Evolutionary conservation across 345 rosid species (phyloP), one percentile per base, ranked within the genome.

Genomic region (Brassica cretica): DNA sequence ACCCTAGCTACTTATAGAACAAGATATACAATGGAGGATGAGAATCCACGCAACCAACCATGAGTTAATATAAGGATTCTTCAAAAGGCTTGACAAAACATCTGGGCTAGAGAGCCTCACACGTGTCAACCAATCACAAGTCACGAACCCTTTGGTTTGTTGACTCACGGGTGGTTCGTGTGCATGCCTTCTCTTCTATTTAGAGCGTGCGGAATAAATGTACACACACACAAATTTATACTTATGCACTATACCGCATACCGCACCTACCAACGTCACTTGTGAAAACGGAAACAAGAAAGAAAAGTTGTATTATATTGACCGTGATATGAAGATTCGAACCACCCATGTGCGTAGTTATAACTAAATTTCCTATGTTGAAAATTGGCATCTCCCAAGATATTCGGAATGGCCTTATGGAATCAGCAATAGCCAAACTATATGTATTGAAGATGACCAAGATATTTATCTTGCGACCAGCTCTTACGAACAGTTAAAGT

Each of bases 111-210:
- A 78, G 61, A 72, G 72, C 69, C 46, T 78, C 65, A 33, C 82
- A 78, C 82, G 82, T 78, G 82, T 73, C 74, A 78, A 65, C 58
- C 64, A 73, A 32, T 78, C 32, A 78, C 70, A 73, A 44, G 53
- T 12, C 53, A 44, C 56, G 74, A 74, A 66, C 73, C 33, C 60
- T 66, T 78, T 78, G 53, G 55, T 41, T 41, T 39, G 46, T 39
- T 39, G 46, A 39, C 46, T 39, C 71, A 77, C 75, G 71, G 80
- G 71, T 77, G 64, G 46, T 39, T 39, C 12, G 11, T 39, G 46
- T 39, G 63, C 73, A 39, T 67, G 8, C 41, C 32, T 62, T 61
- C 53, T 8, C 46, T 8, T 39, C 46, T 39, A 39, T 39, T 8
- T 39, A 11, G 12, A 39, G 46, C 46, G 46, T 39, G 46, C 46